Conservation (phyloP, 805 yeast species). For the Cyberlindnera xishuangbannaensis region DNA sequence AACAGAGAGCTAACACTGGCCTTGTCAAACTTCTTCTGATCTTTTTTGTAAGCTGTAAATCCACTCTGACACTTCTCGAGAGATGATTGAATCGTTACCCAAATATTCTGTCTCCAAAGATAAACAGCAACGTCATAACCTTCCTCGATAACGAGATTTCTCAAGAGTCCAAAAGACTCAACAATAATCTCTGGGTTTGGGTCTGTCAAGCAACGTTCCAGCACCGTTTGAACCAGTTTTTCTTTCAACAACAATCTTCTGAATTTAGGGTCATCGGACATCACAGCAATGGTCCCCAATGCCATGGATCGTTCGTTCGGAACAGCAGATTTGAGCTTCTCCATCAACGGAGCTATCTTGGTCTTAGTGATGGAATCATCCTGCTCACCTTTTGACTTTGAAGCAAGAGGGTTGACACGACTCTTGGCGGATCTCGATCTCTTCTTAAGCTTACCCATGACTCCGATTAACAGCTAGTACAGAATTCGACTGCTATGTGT, state of each 20-base stretch:
- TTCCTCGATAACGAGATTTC: conserved; percentile 79
- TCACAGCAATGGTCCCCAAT: conserved; percentile 60
- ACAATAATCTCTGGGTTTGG: conserved; percentile 68
- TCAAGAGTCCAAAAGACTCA: conserved; percentile 73
- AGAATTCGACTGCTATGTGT: too few relatives aligned
- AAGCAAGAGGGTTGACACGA: conserved; percentile 31
- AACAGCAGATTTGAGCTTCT: conserved; percentile 53
- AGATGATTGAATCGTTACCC: conserved; percentile 52
- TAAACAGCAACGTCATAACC: conserved; percentile 76
- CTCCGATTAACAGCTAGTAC: too few relatives aligned
- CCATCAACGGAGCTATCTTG: conserved; percentile 63
- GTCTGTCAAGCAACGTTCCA: conserved; percentile 64
- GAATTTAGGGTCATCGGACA: conserved; percentile 63
- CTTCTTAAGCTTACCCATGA: conserved; percentile 74
- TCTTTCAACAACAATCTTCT: conserved; percentile 66
- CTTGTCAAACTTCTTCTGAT: conserved; percentile 24
- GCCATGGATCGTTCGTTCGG: conserved; percentile 78
- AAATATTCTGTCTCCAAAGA: conserved; percentile 73
- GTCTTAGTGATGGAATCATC: conserved; percentile 46
- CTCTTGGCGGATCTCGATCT: conserved; percentile 46
- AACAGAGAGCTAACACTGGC: conserved; percentile 45
- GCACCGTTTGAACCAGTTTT: conserved; percentile 54
- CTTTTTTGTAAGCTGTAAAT: conserved; percentile 34
- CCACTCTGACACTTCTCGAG: conserved; percentile 47
- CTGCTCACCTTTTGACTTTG: conserved; percentile 30